Evolutionary conservation across 768 basidiomycete species (phyloP), one percentile per base, ranked within the genome.

Genomic region (Mrakia hoshinonis): DNA sequence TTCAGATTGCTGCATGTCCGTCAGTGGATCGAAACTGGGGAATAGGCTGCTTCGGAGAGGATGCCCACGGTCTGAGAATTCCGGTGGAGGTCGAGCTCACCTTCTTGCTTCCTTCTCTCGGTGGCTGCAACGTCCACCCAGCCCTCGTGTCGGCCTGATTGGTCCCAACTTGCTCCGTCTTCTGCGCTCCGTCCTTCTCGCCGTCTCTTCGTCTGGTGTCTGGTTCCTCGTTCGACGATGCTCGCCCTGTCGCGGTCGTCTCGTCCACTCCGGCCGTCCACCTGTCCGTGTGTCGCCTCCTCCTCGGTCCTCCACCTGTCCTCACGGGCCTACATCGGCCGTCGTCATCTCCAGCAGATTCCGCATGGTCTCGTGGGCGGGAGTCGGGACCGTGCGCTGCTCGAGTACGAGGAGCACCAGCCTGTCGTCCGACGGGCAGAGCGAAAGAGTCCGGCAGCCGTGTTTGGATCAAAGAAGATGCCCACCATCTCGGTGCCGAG

Each of bases 381-480:
- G 6, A 61, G 20, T 15, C 3, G 58, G 58, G 58, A 61, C 34
- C 3, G 4, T 1, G 3, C 4, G 1, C 22, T 46, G 26, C 18
- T 55, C 5, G 48, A 6, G 15, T 70, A 70, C 69, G 61, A 54
- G 0, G 36, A 51, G 22, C 48, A 60, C 6, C 34, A 51, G 46
- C 43, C 46, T 12, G 70, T 64, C 1, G 62, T 46, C 4, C 51
- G 70, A n/a, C 29, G 72, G 39, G n/a, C 67, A 12, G 72, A 68
- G 4, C 51, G 72, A 22, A 63, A 51, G 43, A 68, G 61, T 43
- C 72, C 72, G 5, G 72, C 72, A 9, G 67, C 72, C 4, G 60
- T 68, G 1, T 64, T 73, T 36, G 72, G 72, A 29, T 36, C 46
- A 22, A 62, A 61, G 38, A 48, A 64, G 60, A 68, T 73, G 67